Evolutionary conservation across 2,329 filamentous ascomycete species (phyloP).

Genomic region (Hirsutella rhossiliensis): DNA sequence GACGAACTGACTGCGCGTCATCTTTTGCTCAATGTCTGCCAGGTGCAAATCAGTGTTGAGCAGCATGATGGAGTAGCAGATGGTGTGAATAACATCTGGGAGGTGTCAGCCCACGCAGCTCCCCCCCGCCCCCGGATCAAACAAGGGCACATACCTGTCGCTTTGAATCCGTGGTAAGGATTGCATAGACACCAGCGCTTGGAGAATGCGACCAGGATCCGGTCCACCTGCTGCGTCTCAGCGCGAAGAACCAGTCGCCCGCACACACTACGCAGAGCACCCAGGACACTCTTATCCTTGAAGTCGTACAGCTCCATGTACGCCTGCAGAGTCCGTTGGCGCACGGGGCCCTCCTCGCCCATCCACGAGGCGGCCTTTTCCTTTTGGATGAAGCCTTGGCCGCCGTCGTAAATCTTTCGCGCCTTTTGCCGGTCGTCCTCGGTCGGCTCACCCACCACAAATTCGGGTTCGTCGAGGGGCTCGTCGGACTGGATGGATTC

Average conservation of each 20-base stretch:
- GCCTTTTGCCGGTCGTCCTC: conserved; percentile 68
- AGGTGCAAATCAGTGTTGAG: conserved; percentile 93
- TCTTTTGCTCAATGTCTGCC: conserved; percentile 90
- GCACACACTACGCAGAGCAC: conserved; percentile 69
- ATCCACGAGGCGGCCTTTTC: conserved; percentile 79
- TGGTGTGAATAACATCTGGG: conserved; percentile 85
- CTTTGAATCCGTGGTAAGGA: conserved; percentile 83
- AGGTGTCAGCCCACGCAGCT: conserved; percentile 15
- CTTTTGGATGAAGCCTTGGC: conserved; percentile 69
- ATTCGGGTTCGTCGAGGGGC: conserved; percentile 44
- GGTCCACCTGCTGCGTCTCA: conserved; percentile 93
- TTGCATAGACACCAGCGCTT: conserved; percentile 91
- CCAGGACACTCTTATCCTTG: conserved; percentile 65
- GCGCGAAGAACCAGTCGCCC: conserved; percentile 70
- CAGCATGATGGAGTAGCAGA: conserved; percentile 90
- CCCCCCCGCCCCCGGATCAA: too few relatives aligned
- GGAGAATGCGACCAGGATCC: conserved; percentile 82
- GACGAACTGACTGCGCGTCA: conserved; percentile 89
- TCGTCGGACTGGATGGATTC: conserved; percentile 21
- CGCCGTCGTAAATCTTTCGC: conserved; percentile 70
- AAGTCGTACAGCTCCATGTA: conserved; percentile 95
- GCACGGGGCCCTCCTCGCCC: conserved; percentile 57
- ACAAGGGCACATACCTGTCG: conserved; percentile 42
- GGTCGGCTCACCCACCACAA: conserved; percentile 45
- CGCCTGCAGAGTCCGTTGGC: conserved; percentile 50